phyloP scores from a whole-genome alignment of 2,329 filamentous ascomycete species.

The Hymenoscyphus linearis region DNA sequence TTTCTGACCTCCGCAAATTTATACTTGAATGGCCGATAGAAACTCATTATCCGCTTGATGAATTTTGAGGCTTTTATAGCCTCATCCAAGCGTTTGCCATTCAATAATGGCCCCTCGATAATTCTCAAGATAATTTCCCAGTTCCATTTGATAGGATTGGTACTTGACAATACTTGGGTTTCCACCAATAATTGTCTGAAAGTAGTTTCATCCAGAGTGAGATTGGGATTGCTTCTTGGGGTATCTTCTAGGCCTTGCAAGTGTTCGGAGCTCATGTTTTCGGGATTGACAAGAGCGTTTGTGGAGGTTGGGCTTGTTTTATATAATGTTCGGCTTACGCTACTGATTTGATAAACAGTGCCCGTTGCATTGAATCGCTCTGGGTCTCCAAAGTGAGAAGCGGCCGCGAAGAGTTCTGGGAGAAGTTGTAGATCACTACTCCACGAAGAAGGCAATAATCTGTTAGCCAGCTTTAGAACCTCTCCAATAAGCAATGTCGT shows the following conservation, averaged over 20 bases:
- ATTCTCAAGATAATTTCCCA: conserved; percentile 90
- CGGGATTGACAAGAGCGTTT: conserved; percentile 21
- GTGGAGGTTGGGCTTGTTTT: conserved; percentile 56
- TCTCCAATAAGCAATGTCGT: conserved; percentile 88
- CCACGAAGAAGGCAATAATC: conserved; percentile 74
- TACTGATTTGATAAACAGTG: conserved; percentile 96
- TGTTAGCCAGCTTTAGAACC: conserved; percentile 81
- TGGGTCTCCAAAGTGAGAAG: conserved; percentile 65
- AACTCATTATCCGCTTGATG: conserved; percentile 88
- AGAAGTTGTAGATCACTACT: conserved; percentile 82
- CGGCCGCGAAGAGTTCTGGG: conserved; percentile 75
- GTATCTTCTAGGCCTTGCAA: conserved; percentile 51
- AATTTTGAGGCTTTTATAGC: conserved; percentile 94
- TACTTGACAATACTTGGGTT: conserved; percentile 79
- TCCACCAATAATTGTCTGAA: conserved; percentile 65
- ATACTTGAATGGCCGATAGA: conserved; percentile 95
- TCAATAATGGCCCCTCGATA: conserved; percentile 87
- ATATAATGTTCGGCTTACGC: conserved; percentile 88
- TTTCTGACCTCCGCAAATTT: conserved; percentile 87
- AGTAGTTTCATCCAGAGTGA: conserved; percentile 55
- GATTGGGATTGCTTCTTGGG: conserved; percentile 44
- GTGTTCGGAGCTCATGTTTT: conserved; percentile 39
- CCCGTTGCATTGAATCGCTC: conserved; percentile 76
- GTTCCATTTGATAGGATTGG: conserved; percentile 93
- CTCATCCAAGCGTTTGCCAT: conserved; percentile 87